These are phyloP conservation scores for Scheffersomyces segobiensis DNA, from an alignment of 1,139 yeast species.

Conservation along the genomic window DNA sequence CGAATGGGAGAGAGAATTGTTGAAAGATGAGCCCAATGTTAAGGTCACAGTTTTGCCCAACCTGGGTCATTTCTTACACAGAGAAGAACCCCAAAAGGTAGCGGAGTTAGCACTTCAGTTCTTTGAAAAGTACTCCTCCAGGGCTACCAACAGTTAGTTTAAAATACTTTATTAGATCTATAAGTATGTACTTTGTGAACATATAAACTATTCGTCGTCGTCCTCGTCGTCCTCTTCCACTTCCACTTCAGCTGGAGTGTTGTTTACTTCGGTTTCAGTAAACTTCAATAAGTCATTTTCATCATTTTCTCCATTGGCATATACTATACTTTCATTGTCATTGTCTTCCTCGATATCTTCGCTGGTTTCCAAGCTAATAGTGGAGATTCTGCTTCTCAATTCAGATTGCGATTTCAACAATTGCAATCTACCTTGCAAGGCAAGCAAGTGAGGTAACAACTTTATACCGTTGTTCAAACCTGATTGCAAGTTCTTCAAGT, in stretches of 20 bases:
- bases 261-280: neutral
- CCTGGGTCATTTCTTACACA: slow-evolving; percentile 45
- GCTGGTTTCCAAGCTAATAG: slow-evolving; percentile 17
- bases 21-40: slow-evolving; percentile 20
- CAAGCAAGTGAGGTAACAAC: slow-evolving; percentile 39
- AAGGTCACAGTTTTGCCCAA: slow-evolving; percentile 30
- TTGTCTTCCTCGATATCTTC: slow-evolving; percentile 24
- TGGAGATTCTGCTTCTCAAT: slow-evolving; percentile 28
- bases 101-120: slow-evolving; percentile 29
- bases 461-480: slow-evolving; percentile 32
- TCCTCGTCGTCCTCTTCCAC: slow-evolving; percentile 22
- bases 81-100: slow-evolving; percentile 38
- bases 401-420: slow-evolving; percentile 41
- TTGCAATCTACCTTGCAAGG: slow-evolving; percentile 47
- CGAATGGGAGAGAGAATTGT: slow-evolving; percentile 23
- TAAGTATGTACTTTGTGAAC: neutral
- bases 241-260: slow-evolving; percentile 11
- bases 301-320: slow-evolving; percentile 48
- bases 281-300: slow-evolving; percentile 19
- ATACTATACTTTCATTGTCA: slow-evolving; percentile 22
- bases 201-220: slow-evolving; percentile 12
- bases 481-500: slow-evolving; percentile 31
- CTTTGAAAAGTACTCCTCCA: slow-evolving; percentile 14
- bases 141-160: neutral
- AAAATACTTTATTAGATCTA: neutral